Evolutionary conservation across 257 asterid species (phyloP), one percentile per base, ranked within the genome.

Genomic region (Solanum raphanifolium): DNA sequence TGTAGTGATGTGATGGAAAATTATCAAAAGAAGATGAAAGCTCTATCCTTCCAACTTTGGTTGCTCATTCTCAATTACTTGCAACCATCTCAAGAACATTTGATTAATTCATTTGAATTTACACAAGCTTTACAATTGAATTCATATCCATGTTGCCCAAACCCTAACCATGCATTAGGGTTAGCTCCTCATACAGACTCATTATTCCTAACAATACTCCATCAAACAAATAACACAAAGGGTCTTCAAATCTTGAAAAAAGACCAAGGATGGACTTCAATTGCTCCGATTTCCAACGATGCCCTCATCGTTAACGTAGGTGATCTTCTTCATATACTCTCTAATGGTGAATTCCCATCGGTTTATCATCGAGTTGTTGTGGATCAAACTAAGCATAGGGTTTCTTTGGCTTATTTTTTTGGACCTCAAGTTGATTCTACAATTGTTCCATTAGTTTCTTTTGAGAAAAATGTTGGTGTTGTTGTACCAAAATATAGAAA

Each of bases 151-250:
- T 86, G 91, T 13, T 96, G 99, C 87, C 99, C 98, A 13, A 92
- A 93, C 93, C 96, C 98, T 79, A 90, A 75, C 25, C 93, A 35
- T 3, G 95, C 98, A 23, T 83, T 96, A 29, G 99, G 99, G 18
- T 89, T 96, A 72, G 98, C 96, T 43, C 96, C 98, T 1, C 98
- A 96, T 89, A 96, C 99, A 2, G 99, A 96, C 62, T 89, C 99
- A 0, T 58, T 91, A 25, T 94, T 94, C 9, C 87, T 96, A 7
- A 96, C 99, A 15, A 92, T 96, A 73, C 94, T 96, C 43, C 96
- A 95, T n/a, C 99, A 96, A 72, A 94, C 91, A 20, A 94, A 90
- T 20, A 78, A 91, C 85, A 89, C 94, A 32, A 87, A 90, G 46
- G 98, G 98, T 68, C 96, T 96, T 74, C 95, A 96, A 79, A 52